These are phyloP conservation scores for Podospora comata DNA, from an alignment of 495 filamentous ascomycete species.

Conservation along the genomic window DNA sequence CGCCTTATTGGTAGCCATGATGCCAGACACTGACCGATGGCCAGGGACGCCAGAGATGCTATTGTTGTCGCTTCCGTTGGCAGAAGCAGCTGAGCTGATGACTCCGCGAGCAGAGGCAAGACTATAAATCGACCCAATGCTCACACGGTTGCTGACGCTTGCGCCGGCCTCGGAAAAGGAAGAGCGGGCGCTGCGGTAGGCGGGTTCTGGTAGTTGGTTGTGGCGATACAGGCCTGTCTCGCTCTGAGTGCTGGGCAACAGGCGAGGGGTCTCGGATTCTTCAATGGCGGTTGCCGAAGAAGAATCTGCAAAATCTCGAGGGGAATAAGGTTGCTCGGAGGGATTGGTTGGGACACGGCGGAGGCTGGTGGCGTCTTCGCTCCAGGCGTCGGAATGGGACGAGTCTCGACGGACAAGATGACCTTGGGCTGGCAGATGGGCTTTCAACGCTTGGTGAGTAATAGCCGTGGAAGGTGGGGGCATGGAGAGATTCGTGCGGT, in stretches of 20 bases:
- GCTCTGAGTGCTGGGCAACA: conserved; percentile 30
- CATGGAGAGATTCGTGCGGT: conserved; percentile 59
- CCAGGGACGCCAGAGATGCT: conserved; percentile 29
- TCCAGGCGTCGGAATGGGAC: conserved; percentile 32
- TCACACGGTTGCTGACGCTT: conserved; percentile 53
- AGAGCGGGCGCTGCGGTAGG: conserved; percentile 41
- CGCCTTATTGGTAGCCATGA: conserved; percentile 39
- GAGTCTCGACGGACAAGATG: conserved; percentile 31
- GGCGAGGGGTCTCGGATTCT: conserved; percentile 44
- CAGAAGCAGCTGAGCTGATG: conserved; percentile 42
- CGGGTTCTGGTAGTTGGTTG: conserved; percentile 43
- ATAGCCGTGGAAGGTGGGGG: conserved; percentile 47
- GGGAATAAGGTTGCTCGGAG: conserved; percentile 11
- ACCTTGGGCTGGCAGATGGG: conserved; percentile 16
- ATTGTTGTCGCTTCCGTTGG: conserved; percentile 41
- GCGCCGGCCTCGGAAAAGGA: conserved; percentile 41
- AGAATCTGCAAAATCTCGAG: conserved; percentile 21
- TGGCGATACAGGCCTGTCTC: conserved; percentile 30
- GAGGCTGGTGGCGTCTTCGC: conserved; percentile 21
- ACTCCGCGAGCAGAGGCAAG: conserved; percentile 54
- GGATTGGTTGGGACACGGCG: conserved; percentile 16
- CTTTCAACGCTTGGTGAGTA: conserved; percentile 6
- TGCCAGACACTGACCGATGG: conserved; percentile 33
- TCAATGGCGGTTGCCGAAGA: conserved; percentile 29
- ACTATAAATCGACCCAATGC: conserved; percentile 64